phyloP scores from a whole-genome alignment of 129 eudicot genomes.

The Artemisia tridentata region DNA sequence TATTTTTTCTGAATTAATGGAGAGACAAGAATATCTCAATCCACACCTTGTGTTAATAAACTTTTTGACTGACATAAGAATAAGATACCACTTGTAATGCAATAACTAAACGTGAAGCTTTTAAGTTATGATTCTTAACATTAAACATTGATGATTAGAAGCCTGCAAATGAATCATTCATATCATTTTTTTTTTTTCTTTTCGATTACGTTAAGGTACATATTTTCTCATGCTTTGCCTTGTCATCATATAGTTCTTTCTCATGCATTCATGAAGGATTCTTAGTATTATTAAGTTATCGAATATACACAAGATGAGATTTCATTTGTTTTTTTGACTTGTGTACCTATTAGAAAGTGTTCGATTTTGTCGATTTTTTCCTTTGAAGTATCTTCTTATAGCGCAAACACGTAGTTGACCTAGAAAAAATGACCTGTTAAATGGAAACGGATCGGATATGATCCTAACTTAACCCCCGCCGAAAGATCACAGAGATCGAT shows the following conservation, averaged over 20 bases:
- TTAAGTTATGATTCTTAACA: conserved; percentile 13
- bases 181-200: background rate
- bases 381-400: too few relatives aligned
- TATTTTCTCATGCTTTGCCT: conserved; percentile 23
- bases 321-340: too few relatives aligned
- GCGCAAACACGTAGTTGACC: too few relatives aligned
- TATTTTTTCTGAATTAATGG: background rate
- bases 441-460: too few relatives aligned
- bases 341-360: too few relatives aligned
- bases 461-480: too few relatives aligned
- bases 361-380: too few relatives aligned
- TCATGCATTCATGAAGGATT: background rate
- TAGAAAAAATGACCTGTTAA: too few relatives aligned
- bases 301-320: too few relatives aligned
- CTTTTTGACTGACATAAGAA: conserved; percentile 30
- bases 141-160: conserved; percentile 10
- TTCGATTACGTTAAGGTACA: conserved; percentile 28
- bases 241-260: conserved; percentile 3
- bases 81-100: conserved; percentile 12
- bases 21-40: conserved; percentile 8
- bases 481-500: too few relatives aligned
- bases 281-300: too few relatives aligned
- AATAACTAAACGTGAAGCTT: conserved; percentile 24
- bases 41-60: conserved; percentile 1
- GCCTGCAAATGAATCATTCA: conserved; percentile 18